phyloP scores from a whole-genome alignment of 805 yeast genomes.

The Teunomyces gatunensis region DNA sequence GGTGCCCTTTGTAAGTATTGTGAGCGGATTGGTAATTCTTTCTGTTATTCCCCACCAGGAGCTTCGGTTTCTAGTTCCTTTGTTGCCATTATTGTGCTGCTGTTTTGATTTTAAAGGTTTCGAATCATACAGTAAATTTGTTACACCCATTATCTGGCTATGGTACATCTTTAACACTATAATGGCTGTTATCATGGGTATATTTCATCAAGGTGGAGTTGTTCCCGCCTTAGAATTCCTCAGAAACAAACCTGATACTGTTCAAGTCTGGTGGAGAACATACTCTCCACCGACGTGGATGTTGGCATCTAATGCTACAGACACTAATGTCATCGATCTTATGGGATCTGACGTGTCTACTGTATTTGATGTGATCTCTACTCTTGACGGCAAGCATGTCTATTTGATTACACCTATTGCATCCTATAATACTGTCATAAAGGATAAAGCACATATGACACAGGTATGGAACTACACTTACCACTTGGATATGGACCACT shows the following conservation, averaged over 20 bases:
- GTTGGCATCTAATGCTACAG: conserved; percentile 19
- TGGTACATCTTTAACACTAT: conserved; percentile 68
- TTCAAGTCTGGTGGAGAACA: conserved; percentile 87
- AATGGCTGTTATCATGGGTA: conserved; percentile 68
- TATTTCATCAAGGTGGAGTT: conserved; percentile 88
- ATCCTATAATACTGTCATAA: conserved; percentile 24
- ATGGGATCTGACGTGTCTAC: conserved; percentile 42
- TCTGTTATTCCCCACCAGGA: conserved; percentile 91
- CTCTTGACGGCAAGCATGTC: conserved; percentile 4
- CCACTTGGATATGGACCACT: conserved; percentile 75
- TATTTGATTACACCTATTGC: conserved; percentile 42
- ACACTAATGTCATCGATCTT: conserved; percentile 34
- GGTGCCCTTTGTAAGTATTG: conserved; percentile 56
- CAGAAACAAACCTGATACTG: conserved; percentile 18
- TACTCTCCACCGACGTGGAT: conserved; percentile 94
- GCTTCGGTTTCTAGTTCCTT: conserved; percentile 78
- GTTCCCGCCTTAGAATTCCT: conserved; percentile 57
- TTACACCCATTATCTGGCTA: conserved; percentile 23
- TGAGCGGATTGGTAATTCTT: conserved; percentile 60
- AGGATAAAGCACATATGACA: conserved; percentile 7
- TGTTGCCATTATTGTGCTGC: conserved; percentile 66
- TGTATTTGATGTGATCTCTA: neutral
- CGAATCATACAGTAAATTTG: conserved; percentile 3
- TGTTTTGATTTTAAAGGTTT: conserved; percentile 48
- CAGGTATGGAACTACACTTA: conserved; percentile 30